Evolutionary conservation across 2,329 filamentous ascomycete species (phyloP).

Genomic region (Colletotrichum sp.): DNA sequence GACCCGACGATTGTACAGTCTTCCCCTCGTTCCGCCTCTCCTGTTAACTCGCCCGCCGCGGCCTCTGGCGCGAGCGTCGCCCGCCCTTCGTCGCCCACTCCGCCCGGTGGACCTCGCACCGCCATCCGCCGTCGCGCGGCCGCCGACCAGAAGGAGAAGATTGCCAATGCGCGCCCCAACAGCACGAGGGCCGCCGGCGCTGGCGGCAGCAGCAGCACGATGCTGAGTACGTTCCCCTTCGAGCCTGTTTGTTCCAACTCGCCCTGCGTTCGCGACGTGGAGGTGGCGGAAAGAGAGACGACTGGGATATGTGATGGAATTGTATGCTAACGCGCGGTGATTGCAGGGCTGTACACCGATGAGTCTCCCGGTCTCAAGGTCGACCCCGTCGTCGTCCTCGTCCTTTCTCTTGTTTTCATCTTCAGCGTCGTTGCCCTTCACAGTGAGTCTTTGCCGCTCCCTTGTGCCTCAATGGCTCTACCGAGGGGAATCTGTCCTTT

Average conservation of each 20-base stretch:
- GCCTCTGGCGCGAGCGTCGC: constrained; percentile 73
- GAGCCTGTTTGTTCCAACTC: not conserved
- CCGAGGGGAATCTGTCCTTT: not conserved
- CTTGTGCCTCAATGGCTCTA: not conserved
- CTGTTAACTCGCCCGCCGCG: constrained; percentile 58
- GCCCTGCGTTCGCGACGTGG: not conserved
- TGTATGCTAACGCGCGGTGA: constrained; percentile 28
- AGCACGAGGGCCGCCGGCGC: constrained; percentile 94
- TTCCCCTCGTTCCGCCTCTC: constrained; percentile 66
- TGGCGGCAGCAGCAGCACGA: constrained; percentile 95
- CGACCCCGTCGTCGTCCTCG: constrained; percentile 95
- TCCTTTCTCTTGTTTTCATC: constrained; percentile 96
- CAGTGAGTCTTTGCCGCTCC: constrained; percentile 66
- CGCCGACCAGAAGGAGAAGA: constrained; percentile 96
- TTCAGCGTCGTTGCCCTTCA: constrained; percentile 98
- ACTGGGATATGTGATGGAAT: no score
- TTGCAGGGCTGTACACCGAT: constrained; percentile 89
- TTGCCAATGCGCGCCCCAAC: constrained; percentile 89
- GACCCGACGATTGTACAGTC: constrained; percentile 43
- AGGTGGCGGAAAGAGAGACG: no score
- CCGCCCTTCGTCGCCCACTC: constrained; percentile 84
- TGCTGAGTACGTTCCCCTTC: constrained; percentile 78
- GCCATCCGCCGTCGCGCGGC: constrained; percentile 95
- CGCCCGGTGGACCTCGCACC: constrained; percentile 92
- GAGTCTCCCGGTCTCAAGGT: constrained; percentile 98